phyloP scores from a whole-genome alignment of 257 asterid species.

The Scutellaria barbata region DNA sequence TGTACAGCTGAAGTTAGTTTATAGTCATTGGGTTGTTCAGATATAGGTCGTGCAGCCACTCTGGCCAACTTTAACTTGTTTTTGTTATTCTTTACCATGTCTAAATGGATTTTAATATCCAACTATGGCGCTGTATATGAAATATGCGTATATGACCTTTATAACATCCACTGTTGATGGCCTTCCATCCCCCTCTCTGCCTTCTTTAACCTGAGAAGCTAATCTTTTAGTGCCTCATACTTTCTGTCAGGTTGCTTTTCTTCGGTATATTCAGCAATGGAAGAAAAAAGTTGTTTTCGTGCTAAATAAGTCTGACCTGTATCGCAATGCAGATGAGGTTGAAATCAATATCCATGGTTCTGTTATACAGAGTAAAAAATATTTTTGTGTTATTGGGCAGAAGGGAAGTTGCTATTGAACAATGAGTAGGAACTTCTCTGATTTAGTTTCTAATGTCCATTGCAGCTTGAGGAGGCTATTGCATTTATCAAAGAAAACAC shows the following conservation, averaged over 20 bases:
- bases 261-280: slow-evolving; percentile 97
- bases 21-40: background rate
- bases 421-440: slow-evolving; percentile 31
- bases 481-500: slow-evolving; percentile 79
- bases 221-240: slow-evolving; percentile 31
- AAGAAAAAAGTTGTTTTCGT: slow-evolving; percentile 85
- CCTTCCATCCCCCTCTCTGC: slow-evolving; percentile 6
- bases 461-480: slow-evolving; percentile 90
- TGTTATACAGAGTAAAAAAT: slow-evolving; percentile 23
- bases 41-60: background rate
- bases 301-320: slow-evolving; percentile 89
- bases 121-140: slow-evolving; percentile 21
- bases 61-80: background rate
- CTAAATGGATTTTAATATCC: background rate
- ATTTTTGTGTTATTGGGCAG: slow-evolving; percentile 20
- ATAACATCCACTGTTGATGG: background rate
- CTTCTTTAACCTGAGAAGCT: slow-evolving; percentile 37
- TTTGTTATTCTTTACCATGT: slow-evolving; percentile 4
- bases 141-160: background rate
- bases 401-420: background rate
- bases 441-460: slow-evolving; percentile 34
- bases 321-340: slow-evolving; percentile 77
- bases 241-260: slow-evolving; percentile 75
- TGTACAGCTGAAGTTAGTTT: slow-evolving; percentile 7
- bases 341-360: slow-evolving; percentile 37